phyloP scores from a whole-genome alignment of 805 yeast species.

The Wickerhamomyces canadensis region DNA sequence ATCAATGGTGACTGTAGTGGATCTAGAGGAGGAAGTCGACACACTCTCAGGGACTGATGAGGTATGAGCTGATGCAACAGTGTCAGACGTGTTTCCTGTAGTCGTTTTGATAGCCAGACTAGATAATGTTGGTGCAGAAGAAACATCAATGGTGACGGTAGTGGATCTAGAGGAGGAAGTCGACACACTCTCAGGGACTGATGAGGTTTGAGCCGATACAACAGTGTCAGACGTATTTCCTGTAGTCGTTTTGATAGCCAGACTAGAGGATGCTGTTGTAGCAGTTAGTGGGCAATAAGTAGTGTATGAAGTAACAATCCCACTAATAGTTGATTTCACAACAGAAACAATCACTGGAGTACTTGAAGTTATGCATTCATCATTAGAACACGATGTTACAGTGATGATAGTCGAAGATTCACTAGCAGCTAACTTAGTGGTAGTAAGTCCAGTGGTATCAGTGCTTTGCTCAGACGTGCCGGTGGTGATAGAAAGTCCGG shows the following conservation, averaged over 20 bases:
- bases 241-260: not conserved
- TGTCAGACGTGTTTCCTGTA: no score
- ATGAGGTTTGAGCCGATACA: no score
- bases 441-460: slow-evolving; percentile 1
- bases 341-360: slow-evolving; percentile 14
- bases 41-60: no score
- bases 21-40: no score
- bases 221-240: not conserved
- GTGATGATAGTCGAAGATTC: not conserved
- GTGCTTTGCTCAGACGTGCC: slow-evolving; percentile 7
- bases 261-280: not conserved
- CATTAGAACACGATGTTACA: slow-evolving; percentile 6
- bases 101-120: no score
- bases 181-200: no score
- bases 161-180: no score
- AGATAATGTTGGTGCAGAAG: no score
- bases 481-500: not conserved
- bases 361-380: slow-evolving; percentile 22
- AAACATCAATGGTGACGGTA: no score
- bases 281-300: slow-evolving; percentile 15
- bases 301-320: slow-evolving; percentile 2
- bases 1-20: no score
- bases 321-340: slow-evolving; percentile 23
- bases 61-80: no score
- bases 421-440: no score